Conservation (phyloP, 768 basidiomycete genomes). For the Rhodosporidiobolus sp. region DNA sequence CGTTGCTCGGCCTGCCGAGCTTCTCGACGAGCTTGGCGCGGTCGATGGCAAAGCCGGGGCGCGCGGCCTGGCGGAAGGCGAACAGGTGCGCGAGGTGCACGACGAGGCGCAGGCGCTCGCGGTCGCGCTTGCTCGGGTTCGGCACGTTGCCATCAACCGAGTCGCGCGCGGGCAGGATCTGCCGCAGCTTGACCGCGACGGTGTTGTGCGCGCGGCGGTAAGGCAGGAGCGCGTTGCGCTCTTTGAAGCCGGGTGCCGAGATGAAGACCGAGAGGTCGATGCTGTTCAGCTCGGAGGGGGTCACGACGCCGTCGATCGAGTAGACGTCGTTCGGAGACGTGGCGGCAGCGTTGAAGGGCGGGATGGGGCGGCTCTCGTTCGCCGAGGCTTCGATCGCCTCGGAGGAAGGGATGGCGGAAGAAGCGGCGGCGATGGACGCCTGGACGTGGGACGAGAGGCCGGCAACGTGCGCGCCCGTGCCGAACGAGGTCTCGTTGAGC, state of each 20-base stretch:
- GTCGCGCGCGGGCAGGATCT: conserved; percentile 48
- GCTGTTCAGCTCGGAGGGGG: conserved; percentile 78
- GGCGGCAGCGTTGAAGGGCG: conserved; percentile 67
- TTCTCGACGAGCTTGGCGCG: conserved; percentile 55
- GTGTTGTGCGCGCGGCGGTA: conserved; percentile 61
- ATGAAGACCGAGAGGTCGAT: conserved; percentile 62
- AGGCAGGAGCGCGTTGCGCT: conserved; percentile 61
- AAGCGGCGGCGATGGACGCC: conserved; percentile 73
- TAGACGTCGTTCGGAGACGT: conserved; percentile 63
- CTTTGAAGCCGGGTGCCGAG: conserved; percentile 54
- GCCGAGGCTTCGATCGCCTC: conserved; percentile 20
- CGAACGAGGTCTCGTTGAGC: conserved; percentile 84
- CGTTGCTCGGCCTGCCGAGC: conserved; percentile 60
- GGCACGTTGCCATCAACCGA: conserved; percentile 40
- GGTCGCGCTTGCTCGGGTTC: conserved; percentile 42
- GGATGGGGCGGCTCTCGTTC: conserved; percentile 61
- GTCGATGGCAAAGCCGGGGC: conserved; percentile 52
- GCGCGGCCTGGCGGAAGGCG: conserved; percentile 59
- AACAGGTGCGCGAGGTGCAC: conserved; percentile 81
- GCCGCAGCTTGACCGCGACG: conserved; percentile 65
- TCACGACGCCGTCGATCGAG: conserved; percentile 61
- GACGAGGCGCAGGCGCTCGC: conserved; percentile 57
- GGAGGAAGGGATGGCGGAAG: conserved; percentile 62
- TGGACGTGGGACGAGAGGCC: conserved; percentile 59
- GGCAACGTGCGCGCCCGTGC: conserved; percentile 62